Base-by-base conservation (phyloP, 768 basidiomycete genomes). In the Exsudoporus frostii region DNA sequence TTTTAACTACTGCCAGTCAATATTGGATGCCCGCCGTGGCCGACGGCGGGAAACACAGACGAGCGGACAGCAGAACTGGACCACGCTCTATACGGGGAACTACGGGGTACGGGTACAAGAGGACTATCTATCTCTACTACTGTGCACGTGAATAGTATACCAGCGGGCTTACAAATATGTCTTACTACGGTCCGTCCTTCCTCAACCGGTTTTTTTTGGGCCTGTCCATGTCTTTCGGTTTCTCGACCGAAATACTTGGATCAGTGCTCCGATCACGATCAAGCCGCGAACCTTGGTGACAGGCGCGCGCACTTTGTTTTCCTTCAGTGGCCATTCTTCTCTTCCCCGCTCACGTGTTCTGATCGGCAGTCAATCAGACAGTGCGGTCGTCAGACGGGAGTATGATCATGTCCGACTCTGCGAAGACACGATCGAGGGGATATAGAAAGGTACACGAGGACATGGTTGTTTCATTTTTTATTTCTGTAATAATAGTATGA, bases 401-500 rank as follows among this genome's bases (percentile, higher is more conserved):
- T 98, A 90, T 67, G 84, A 83, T 8, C 84, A 96, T 60, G 80
- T 84, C 1, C 73, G 83, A 47, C 69, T 94, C n/a, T 96, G 94
- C 70, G 73, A 80, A 59, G 93, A 97, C 70, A 88, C 90, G 2
- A 79, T 95, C 38, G 65, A 89, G 59, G n/a, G 7, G 14, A 39
- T 20, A 22, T 20, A 3, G 29, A 14, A 40, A 27, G 34, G 36
- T 46, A 30, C 10, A n/a, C 25, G 29, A 22, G 11, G 42, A 3
- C 24, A 22, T 24, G 7, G 9, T 19, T 25, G 22, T 25, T 17
- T 30, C 25, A 20, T n/a, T 39, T 43, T 44, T 27, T 22, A 2
- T 46, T 29, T 19, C 30, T 33, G 20, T 40, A 6, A 14, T 22
- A n/a, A 27, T 22, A 20, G 5, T 27, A n/a, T 30, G n/a, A n/a